A percentile compares a stretch with the other conserved stretches of the same genome.
These are phyloP conservation scores for Apium graveolens DNA, from an alignment of 129 eudicot species.

Conservation along the genomic window DNA sequence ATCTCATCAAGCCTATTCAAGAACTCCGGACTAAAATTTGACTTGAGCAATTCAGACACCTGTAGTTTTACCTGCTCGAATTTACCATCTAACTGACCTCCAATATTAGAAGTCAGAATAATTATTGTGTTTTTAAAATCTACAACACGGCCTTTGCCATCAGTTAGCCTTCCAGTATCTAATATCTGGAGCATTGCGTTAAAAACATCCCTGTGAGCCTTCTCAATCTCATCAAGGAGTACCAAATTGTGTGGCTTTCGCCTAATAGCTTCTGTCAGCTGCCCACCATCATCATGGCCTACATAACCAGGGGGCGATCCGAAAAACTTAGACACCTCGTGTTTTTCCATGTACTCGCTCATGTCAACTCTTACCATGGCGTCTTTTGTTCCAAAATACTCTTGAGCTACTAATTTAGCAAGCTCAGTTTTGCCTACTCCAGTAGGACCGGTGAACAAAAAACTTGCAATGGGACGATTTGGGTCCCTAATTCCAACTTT, in stretches of 20 bases:
- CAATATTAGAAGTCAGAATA: constrained; percentile 41
- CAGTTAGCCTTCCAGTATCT: constrained; percentile 47
- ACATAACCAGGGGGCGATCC: constrained; percentile 52
- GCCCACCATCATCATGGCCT: constrained; percentile 50
- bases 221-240: constrained; percentile 49
- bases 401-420: constrained; percentile 10
- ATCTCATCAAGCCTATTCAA: constrained; percentile 38
- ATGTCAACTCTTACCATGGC: constrained; percentile 11
- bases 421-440: constrained; percentile 17
- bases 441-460: constrained; percentile 18
- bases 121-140: constrained; percentile 45
- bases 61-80: constrained; percentile 24
- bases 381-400: constrained; percentile 18
- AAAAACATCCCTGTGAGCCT: constrained; percentile 47
- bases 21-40: constrained; percentile 34
- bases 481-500: constrained; percentile 17
- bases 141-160: constrained; percentile 40
- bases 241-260: constrained; percentile 34
- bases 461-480: constrained; percentile 18
- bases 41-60: constrained; percentile 30
- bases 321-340: constrained; percentile 33
- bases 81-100: constrained; percentile 25
- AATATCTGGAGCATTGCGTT: constrained; percentile 44
- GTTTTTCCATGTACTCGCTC: constrained; percentile 12
- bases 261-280: constrained; percentile 36